Conservation (phyloP, 2,329 filamentous ascomycete genomes). For the Basipetospora chlamydospora region DNA sequence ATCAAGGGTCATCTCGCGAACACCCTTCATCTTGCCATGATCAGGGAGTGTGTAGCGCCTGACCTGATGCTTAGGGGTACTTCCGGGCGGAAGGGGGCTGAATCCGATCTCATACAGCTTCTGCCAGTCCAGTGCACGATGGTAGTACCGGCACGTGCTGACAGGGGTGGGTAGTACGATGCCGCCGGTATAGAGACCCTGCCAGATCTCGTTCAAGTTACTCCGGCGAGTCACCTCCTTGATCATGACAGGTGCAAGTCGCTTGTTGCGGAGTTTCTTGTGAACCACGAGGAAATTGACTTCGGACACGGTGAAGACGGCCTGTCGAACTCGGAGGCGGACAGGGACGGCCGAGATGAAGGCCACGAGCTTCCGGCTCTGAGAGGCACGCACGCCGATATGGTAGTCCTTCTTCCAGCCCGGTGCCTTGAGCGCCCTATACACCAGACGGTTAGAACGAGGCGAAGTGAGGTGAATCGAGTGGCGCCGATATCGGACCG, state of each 20-base stretch:
- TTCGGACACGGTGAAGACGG: constrained; percentile 65
- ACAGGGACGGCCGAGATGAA: constrained; percentile 93
- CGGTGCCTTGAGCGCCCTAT: constrained; percentile 81
- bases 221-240: constrained; percentile 93
- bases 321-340: constrained; percentile 63
- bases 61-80: constrained; percentile 74
- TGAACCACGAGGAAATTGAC: constrained; percentile 98
- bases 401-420: constrained; percentile 94
- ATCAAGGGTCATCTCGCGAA: constrained; percentile 65
- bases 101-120: constrained; percentile 94
- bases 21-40: constrained; percentile 54
- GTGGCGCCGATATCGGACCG: too few species aligned
- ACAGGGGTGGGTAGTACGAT: constrained; percentile 83
- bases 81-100: constrained; percentile 69
- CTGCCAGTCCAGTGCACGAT: constrained; percentile 86
- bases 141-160: constrained; percentile 88
- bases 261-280: constrained; percentile 91
- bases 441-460: too few species aligned
- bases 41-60: constrained; percentile 74
- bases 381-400: constrained; percentile 73
- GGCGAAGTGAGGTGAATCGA: neutral
- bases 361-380: constrained; percentile 77
- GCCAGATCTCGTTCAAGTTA: constrained; percentile 75
- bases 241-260: constrained; percentile 85
- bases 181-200: constrained; percentile 91